Base-by-base conservation (phyloP, 495 filamentous ascomycete species). In the Umbilicaria muhlenbergii region DNA sequence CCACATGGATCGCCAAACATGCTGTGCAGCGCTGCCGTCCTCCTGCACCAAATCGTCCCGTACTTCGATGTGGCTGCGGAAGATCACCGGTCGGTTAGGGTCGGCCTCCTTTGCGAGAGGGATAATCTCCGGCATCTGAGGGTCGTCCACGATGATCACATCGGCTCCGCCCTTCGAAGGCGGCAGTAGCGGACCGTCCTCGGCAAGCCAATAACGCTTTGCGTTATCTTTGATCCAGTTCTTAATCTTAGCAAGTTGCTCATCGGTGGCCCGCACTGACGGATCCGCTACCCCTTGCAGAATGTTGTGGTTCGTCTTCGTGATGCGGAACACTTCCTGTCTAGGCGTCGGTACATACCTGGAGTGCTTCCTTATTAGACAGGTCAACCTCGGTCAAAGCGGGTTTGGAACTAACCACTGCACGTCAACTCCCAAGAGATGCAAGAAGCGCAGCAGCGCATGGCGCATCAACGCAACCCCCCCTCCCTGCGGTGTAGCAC, bases 221-320 rank as follows among this genome's bases (percentile, higher is more conserved):
- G 83, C 80, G 55, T 89, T 91, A 15, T 80, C 73, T n/a, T 68
- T 62, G 44, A 84, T 77, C 86, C 86, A 94, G 14, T 80, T 75
- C 8, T 63, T 66, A 31, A 91, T 67, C 10, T 65, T 56, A 24
- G 66, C 58, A 49, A 77, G 74, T 42, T 84, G 73, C 5, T 80
- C 70, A 8, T 59, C 47, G 3, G 64, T 72, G 14, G 91, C 65
- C 10, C 76, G 72, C 41, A 82, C 72, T 1, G 69, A 66, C 0
- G 75, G 73, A 19, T 68, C 61, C 28, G 75, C 73, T 18, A 89
- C 83, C 15, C 86, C 86, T 65, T 94, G 86, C 3, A 94, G 76
- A 52, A 91, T 91, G 56, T 94, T 94, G 70, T 94, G 86, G 51
- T 86, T 83, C 38, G 78, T 87, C 61, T 94, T 94, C 43, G 86